Conservation (phyloP, 345 rosid species). For the Salix dunnii region DNA sequence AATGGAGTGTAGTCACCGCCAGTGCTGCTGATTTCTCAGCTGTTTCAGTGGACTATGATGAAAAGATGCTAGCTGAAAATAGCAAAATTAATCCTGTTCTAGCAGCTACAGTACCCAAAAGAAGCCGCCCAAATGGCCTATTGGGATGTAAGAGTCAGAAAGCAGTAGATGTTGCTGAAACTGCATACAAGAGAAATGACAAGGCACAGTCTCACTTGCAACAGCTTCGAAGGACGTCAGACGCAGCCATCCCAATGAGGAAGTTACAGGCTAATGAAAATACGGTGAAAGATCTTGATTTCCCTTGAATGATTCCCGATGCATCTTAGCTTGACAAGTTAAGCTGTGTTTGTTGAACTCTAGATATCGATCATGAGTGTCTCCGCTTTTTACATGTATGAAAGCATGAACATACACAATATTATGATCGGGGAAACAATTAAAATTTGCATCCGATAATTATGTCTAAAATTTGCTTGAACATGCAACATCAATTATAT, state of each 20-base stretch:
- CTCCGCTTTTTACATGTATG: neutral
- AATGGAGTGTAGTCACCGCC: conserved; percentile 65
- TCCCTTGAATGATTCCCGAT: conserved; percentile 9
- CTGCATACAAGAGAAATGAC: conserved; percentile 28
- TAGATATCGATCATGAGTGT: neutral
- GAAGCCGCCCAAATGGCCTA: conserved; percentile 26
- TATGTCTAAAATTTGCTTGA: neutral
- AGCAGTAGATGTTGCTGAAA: conserved; percentile 47
- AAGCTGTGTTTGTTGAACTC: neutral
- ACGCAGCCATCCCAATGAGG: conserved; percentile 18
- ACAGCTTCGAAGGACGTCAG: conserved; percentile 24
- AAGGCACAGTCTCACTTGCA: conserved; percentile 24
- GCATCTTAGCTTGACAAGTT: neutral
- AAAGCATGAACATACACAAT: too few species aligned
- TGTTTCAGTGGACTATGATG: conserved; percentile 26
- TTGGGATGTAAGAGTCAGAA: conserved; percentile 49
- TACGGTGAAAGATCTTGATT: conserved; percentile 29
- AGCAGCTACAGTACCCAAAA: neutral
- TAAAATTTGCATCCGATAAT: neutral
- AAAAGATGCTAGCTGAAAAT: conserved; percentile 19
- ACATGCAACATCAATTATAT: too few species aligned
- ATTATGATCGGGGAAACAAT: neutral
- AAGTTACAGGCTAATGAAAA: conserved; percentile 16
- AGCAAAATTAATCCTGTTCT: neutral
- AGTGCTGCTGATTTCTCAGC: conserved; percentile 50